These are phyloP conservation scores for Akanthomyces lecanii DNA, from an alignment of 2,329 filamentous ascomycete species.

Conservation along the genomic window DNA sequence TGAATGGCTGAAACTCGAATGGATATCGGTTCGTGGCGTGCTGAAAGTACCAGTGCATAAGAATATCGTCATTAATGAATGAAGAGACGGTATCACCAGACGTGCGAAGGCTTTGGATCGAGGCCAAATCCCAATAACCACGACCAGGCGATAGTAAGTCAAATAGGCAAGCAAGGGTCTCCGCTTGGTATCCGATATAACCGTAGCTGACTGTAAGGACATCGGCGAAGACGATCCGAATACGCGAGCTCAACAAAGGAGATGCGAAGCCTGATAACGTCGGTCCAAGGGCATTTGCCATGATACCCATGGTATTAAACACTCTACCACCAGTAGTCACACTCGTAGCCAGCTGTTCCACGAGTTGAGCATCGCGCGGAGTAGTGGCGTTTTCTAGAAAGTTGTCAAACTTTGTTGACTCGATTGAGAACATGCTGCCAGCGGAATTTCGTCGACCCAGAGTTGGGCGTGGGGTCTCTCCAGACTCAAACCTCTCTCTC, in stretches of 20 bases:
- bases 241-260: constrained; percentile 54
- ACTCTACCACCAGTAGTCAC: constrained; percentile 49
- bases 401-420: constrained; percentile 54
- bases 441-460: constrained; percentile 53
- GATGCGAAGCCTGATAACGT: constrained; percentile 46
- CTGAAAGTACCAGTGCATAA: constrained; percentile 59
- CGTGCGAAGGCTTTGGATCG: constrained; percentile 28
- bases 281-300: constrained; percentile 45
- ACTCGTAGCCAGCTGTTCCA: constrained; percentile 46
- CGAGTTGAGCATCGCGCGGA: constrained; percentile 48
- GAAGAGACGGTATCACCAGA: constrained; percentile 32
- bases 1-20: constrained; percentile 76
- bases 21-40: constrained; percentile 76
- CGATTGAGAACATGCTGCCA: constrained; percentile 59
- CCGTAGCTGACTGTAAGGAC: constrained; percentile 64
- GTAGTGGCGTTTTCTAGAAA: constrained; percentile 49
- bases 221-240: constrained; percentile 63
- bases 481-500: constrained; percentile 51
- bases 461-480: constrained; percentile 37
- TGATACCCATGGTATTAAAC: constrained; percentile 50
- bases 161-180: constrained; percentile 63
- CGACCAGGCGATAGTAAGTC: constrained; percentile 56
- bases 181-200: constrained; percentile 67
- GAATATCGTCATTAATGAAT: constrained; percentile 34
- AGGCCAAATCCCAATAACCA: constrained; percentile 51